Evolutionary conservation across 495 filamentous ascomycete species (phyloP).

Genomic region (Penicillium lividum): DNA sequence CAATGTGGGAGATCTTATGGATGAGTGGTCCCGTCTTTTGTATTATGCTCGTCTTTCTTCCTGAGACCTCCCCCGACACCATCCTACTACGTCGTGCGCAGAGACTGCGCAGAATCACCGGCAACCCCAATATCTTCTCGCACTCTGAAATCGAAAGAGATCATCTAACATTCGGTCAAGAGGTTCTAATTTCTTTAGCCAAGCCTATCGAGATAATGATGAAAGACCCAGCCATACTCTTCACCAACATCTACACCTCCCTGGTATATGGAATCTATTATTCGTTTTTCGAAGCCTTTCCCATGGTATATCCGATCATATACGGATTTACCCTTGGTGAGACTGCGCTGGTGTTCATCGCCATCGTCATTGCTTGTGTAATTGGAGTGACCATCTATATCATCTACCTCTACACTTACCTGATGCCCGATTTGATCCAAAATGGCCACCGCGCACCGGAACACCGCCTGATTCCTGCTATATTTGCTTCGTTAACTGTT

Average conservation of each 20-base stretch:
- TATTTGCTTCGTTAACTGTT: constrained; percentile 3
- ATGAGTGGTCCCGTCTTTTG: constrained; percentile 42
- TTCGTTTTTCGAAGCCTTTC: constrained; percentile 47
- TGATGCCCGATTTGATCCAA: not conserved
- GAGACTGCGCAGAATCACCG: constrained; percentile 39
- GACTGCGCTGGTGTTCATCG: constrained; percentile 20
- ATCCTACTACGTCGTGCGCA: constrained; percentile 48
- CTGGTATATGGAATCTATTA: constrained; percentile 65
- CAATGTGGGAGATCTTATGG: constrained; percentile 50
- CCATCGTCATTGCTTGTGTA: not conserved
- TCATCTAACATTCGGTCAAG: not conserved
- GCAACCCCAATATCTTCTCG: constrained; percentile 37
- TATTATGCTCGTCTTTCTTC: constrained; percentile 44
- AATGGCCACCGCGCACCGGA: not conserved
- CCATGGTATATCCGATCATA: constrained; percentile 31
- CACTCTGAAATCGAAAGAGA: constrained; percentile 47
- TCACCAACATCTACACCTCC: constrained; percentile 60
- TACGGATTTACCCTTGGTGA: constrained; percentile 29
- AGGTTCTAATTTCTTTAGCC: not conserved
- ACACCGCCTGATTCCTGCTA: not conserved
- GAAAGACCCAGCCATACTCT: constrained; percentile 59
- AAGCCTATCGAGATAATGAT: constrained; percentile 61
- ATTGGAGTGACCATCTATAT: not conserved
- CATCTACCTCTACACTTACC: not conserved
- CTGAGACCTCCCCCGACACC: constrained; percentile 49